These are phyloP conservation scores for Colletotrichum sojae DNA, from an alignment of 2,329 filamentous ascomycete genomes.

Conservation along the genomic window DNA sequence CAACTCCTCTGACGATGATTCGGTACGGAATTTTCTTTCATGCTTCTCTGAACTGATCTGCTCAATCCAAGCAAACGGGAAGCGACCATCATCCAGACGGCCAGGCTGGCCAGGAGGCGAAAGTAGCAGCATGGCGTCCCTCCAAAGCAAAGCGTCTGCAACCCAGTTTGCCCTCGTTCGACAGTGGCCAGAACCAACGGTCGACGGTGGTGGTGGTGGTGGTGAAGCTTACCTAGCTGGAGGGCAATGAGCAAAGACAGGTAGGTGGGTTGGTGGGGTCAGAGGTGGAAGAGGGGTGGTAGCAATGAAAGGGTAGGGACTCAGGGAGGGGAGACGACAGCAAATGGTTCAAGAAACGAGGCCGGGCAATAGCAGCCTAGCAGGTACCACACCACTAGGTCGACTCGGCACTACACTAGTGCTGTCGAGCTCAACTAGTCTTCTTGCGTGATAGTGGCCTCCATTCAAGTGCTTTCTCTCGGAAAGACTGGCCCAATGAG, in stretches of 20 bases:
- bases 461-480: constrained; percentile 2
- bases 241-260: constrained; percentile 7
- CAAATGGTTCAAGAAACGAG: too few relatives aligned
- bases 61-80: constrained; percentile 14
- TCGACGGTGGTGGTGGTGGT: constrained; percentile 6
- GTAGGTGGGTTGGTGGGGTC: background rate
- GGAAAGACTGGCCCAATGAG: constrained; percentile 18
- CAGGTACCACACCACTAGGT: background rate
- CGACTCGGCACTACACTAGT: constrained; percentile 15
- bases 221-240: too few relatives aligned
- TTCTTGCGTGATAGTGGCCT: constrained; percentile 8
- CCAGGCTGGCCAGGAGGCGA: background rate
- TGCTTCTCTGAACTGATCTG: background rate
- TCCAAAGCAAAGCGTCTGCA: constrained; percentile 9
- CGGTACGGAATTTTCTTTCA: too few relatives aligned
- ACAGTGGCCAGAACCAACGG: constrained; percentile 23
- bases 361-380: too few relatives aligned
- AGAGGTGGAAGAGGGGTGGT: background rate
- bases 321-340: too few relatives aligned
- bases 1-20: too few relatives aligned
- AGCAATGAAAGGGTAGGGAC: too few relatives aligned
- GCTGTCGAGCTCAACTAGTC: constrained; percentile 6
- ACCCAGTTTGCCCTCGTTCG: constrained; percentile 9
- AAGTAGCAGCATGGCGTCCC: constrained; percentile 7
- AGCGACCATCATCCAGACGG: constrained; percentile 24